Conservation (phyloP, 768 basidiomycete genomes). For the Sarcodon aspratus region DNA sequence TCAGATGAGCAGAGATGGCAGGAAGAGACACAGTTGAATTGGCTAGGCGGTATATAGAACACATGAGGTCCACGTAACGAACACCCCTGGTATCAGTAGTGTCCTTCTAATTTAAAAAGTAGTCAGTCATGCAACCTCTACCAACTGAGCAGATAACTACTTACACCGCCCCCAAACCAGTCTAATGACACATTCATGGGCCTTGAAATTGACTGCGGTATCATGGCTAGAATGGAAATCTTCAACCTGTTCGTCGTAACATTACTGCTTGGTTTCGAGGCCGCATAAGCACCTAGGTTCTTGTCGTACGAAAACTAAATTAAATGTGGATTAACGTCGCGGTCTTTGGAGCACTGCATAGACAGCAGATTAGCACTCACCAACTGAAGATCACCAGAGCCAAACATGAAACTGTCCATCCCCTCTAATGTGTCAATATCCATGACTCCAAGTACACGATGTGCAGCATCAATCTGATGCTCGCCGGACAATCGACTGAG, state of each 20-base stretch:
- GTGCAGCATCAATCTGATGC: slow-evolving; percentile 44
- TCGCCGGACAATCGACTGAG: slow-evolving; percentile 44
- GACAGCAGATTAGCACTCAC: slow-evolving; percentile 10
- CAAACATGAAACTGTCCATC: slow-evolving; percentile 25
- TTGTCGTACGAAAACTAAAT: slow-evolving; percentile 32
- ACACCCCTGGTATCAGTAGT: slow-evolving; percentile 12
- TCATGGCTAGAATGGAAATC: slow-evolving; percentile 37
- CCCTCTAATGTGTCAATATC: slow-evolving; percentile 31
- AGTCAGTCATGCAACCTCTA: background rate
- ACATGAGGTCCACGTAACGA: slow-evolving; percentile 49
- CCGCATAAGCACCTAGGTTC: slow-evolving; percentile 34
- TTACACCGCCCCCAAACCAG: slow-evolving; percentile 31
- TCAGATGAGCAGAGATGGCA: slow-evolving; percentile 41
- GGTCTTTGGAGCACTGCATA: background rate
- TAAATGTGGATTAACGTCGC: slow-evolving; percentile 1
- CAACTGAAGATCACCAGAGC: slow-evolving; percentile 15
- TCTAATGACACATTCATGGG: slow-evolving; percentile 30
- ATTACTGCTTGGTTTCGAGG: slow-evolving; percentile 49
- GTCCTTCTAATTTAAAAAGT: background rate
- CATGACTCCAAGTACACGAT: slow-evolving; percentile 34
- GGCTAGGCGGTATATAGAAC: slow-evolving; percentile 52
- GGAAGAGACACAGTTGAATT: slow-evolving; percentile 41
- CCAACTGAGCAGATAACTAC: background rate
- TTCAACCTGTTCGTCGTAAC: slow-evolving; percentile 47
- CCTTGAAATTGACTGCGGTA: slow-evolving; percentile 37